Evolutionary conservation across 306 rosid genomes (phyloP).

Genomic region (Acacia crassicarpa): DNA sequence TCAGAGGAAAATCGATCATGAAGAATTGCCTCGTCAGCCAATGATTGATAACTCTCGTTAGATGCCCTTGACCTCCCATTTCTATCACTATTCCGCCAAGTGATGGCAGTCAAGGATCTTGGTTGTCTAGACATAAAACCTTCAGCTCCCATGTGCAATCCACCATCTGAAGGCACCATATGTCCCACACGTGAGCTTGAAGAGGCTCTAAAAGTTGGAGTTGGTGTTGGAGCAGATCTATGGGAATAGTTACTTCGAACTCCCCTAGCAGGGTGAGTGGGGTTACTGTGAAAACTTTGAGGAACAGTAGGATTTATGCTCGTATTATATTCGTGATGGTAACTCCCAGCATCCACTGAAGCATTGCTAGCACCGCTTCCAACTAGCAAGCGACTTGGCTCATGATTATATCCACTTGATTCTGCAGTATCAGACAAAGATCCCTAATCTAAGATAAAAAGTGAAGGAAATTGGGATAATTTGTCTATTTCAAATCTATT

Average conservation of each 20-base stretch:
- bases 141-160: conserved; percentile 60
- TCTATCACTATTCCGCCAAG: conserved; percentile 68
- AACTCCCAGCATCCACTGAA: conserved; percentile 56
- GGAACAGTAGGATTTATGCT: conserved; percentile 52
- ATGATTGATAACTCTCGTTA: conserved; percentile 50
- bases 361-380: conserved; percentile 61
- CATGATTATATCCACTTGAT: conserved; percentile 54
- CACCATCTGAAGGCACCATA: conserved; percentile 59
- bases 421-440: conserved; percentile 44
- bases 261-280: conserved; percentile 58
- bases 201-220: conserved; percentile 64
- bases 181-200: conserved; percentile 66
- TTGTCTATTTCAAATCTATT: background rate
- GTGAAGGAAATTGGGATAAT: background rate
- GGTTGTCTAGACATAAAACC: conserved; percentile 62
- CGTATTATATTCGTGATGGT: conserved; percentile 57
- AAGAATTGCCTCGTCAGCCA: conserved; percentile 49
- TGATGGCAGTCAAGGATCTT: conserved; percentile 47
- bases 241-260: conserved; percentile 65
- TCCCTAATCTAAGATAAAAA: conserved; percentile 19
- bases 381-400: conserved; percentile 51
- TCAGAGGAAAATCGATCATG: conserved; percentile 57
- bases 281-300: conserved; percentile 53
- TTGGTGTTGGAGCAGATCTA: conserved; percentile 50
- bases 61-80: conserved; percentile 73